Base-by-base conservation (phyloP, 306 rosid genomes). In the Vicia sativa region DNA sequence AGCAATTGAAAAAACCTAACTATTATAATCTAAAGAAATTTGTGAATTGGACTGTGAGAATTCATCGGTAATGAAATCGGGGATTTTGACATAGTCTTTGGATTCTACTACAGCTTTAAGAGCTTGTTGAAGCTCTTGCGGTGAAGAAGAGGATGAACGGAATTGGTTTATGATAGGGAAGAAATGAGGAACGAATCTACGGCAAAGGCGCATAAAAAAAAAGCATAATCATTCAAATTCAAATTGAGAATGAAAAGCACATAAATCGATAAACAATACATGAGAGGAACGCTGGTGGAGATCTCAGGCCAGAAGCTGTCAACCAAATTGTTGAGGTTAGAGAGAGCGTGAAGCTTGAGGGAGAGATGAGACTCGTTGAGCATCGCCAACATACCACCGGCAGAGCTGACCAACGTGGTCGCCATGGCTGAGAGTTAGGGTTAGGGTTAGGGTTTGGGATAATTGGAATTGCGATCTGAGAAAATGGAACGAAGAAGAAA, bases 251-350 rank as follows among this genome's bases (percentile, higher is more conserved):
- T 34, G 0, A 34, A 6, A 34, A 34, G 7, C 5, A n/a, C 6
- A 39, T 19, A 55, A 34, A 68, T 15, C 71, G 14, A 29, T 25
- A 39, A 26, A 57, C 2, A 55, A 62, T 82, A 93, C 98, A 93
- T 90, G 82, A 85, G 77, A 21, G 96, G 88, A n/a, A 93, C 96
- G 80, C 95, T 88, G 14, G 97, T 88, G 41, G 98, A 93, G 91
- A 93, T 93, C 96, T 93, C 98, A 2, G 97, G 98, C 98, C 98
- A 93, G 67, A 93, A 93, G 44, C 50, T 86, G 66, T 93, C 97
- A 4, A 93, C 98, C 77, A 86, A 73, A 48, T 86, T 86, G 89
- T 88, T 93, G 79, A 93, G 97, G 81, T 88, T 90, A 15, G 90
- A 85, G 55, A 93, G 95, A 65, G 98, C 97, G 57, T 90, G 88